Evolutionary conservation across 108 stramenopile species (phyloP).

Genomic region (Nitzschia sp.): DNA sequence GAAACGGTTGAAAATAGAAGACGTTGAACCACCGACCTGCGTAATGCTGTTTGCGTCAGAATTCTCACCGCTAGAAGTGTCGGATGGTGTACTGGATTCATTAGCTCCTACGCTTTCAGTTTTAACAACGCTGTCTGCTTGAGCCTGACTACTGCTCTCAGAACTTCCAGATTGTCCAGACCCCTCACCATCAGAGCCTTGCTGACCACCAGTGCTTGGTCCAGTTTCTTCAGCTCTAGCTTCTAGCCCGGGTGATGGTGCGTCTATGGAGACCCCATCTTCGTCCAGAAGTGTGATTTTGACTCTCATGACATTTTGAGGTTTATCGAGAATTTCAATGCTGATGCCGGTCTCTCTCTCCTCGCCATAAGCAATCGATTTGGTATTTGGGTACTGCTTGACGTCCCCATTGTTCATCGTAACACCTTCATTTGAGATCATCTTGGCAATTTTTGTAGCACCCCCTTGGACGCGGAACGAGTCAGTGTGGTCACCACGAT

Average conservation of each 20-base stretch:
- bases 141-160: neutral
- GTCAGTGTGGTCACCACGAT: constrained; percentile 53
- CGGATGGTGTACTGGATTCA: no score
- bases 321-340: constrained; percentile 19
- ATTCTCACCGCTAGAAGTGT: no score
- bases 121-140: no score
- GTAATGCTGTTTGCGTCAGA: no score
- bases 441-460: constrained; percentile 5
- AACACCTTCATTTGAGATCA: constrained; percentile 22
- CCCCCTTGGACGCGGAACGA: constrained; percentile 26
- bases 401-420: constrained; percentile 26
- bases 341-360: constrained; percentile 38
- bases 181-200: no score
- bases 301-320: constrained; percentile 12
- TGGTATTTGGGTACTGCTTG: constrained; percentile 42
- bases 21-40: no score
- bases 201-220: neutral
- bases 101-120: no score
- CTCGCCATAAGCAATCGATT: constrained; percentile 45
- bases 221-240: neutral
- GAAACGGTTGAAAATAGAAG: neutral
- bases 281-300: constrained; percentile 21
- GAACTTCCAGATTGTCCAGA: no score
- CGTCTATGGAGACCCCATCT: neutral
- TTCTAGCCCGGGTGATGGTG: no score